These are phyloP conservation scores for Ceratocystis destructans DNA, from an alignment of 2,329 filamentous ascomycete genomes.

Conservation along the genomic window DNA sequence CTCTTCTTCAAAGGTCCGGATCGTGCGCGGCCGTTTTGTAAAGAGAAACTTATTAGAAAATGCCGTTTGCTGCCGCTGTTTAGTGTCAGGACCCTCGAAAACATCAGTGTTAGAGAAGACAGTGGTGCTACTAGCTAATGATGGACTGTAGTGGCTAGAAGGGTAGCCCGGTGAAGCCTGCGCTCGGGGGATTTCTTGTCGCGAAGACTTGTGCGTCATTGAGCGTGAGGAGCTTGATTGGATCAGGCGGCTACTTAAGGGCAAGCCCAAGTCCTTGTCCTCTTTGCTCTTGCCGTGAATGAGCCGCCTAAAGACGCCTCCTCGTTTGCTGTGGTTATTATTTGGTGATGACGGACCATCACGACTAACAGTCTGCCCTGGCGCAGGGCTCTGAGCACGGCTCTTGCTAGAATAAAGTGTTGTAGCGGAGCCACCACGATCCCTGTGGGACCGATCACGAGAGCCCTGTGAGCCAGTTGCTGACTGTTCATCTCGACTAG, in stretches of 20 bases:
- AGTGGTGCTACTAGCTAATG: conserved; percentile 6
- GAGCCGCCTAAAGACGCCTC: conserved; percentile 23
- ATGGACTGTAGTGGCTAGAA: conserved; percentile 5
- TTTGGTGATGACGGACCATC: conserved; percentile 26
- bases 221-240: conserved; percentile 19
- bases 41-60: conserved; percentile 53
- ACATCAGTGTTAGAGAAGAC: conserved; percentile 16
- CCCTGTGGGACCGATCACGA: conserved; percentile 30
- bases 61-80: conserved; percentile 21
- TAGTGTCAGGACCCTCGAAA: conserved; percentile 20
- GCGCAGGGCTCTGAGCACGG: conserved; percentile 68
- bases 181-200: conserved; percentile 29
- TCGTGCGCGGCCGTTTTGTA: conserved; percentile 39
- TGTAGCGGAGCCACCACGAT: conserved; percentile 34
- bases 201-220: conserved; percentile 37
- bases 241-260: conserved; percentile 23
- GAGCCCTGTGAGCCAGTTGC: neutral
- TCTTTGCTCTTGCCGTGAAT: conserved; percentile 18
- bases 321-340: conserved; percentile 26
- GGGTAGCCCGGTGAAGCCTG: conserved; percentile 24
- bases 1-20: conserved; percentile 41
- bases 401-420: conserved; percentile 36
- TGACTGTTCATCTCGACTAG: conserved; percentile 54
- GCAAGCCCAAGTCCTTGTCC: conserved; percentile 5
- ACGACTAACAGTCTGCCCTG: conserved; percentile 49